Conservation (phyloP, 306 rosid species). For the Psophocarpus tetragonolobus region DNA sequence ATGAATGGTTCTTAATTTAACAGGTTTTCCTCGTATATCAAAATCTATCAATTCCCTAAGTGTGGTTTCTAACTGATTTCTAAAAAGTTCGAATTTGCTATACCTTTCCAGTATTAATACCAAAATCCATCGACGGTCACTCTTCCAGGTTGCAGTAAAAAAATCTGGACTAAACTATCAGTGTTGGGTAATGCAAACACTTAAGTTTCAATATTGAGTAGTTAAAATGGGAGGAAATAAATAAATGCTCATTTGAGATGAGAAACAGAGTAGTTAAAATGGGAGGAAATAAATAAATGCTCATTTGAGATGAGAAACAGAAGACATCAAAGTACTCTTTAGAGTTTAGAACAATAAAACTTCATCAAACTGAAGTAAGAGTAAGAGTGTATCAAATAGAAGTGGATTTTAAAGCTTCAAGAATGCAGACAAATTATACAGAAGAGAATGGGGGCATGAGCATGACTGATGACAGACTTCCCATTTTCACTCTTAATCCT, state of each 20-base stretch:
- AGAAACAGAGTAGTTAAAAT: neutral
- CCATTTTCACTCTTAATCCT: constrained; percentile 1
- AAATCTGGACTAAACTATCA: neutral
- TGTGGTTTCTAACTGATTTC: no score
- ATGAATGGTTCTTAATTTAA: no score
- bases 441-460: neutral
- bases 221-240: no score
- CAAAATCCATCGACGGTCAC: neutral
- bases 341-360: neutral
- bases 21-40: no score
- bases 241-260: no score
- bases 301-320: neutral
- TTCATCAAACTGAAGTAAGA: neutral
- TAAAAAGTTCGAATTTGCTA: no score
- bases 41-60: no score
- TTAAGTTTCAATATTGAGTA: no score
- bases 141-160: neutral
- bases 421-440: neutral
- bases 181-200: neutral
- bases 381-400: neutral
- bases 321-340: neutral
- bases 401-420: neutral
- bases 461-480: neutral
- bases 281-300: neutral
- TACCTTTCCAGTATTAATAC: neutral